Conservation (phyloP, 2,329 filamentous ascomycete species). For the Hypoxylon sp. region DNA sequence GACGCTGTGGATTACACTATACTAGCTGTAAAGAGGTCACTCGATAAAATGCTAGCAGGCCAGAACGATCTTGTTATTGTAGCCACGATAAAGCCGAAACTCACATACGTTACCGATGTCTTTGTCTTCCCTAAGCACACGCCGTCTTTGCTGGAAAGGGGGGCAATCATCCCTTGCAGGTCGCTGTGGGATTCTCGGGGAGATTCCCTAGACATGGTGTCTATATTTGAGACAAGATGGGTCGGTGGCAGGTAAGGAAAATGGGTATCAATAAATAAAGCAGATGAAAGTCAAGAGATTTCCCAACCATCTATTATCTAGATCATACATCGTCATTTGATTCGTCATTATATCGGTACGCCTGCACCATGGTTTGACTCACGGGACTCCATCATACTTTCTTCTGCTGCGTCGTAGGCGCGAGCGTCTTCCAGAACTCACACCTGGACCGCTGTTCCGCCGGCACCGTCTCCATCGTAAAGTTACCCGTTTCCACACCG, state of each 20-base stretch:
- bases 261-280: not conserved
- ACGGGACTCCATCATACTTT: conserved; percentile 1
- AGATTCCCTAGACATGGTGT: conserved; percentile 55
- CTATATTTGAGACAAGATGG: conserved; percentile 52
- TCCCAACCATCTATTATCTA: not conserved
- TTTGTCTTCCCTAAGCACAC: conserved; percentile 21
- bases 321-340: not conserved
- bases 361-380: not conserved
- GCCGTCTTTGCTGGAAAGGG: conserved; percentile 42
- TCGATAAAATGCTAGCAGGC: conserved; percentile 23
- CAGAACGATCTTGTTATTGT: not conserved
- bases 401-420: conserved; percentile 55
- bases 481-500: conserved; percentile 51
- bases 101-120: conserved; percentile 47
- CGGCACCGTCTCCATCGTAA: conserved; percentile 59
- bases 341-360: not conserved
- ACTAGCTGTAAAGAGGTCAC: conserved; percentile 29
- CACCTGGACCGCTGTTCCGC: conserved; percentile 58
- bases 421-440: conserved; percentile 60
- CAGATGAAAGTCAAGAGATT: not conserved
- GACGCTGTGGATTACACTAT: conserved; percentile 23
- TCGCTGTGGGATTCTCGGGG: conserved; percentile 61
- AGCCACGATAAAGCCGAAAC: conserved; percentile 44
- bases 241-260: conserved; percentile 15
- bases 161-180: conserved; percentile 59